Evolutionary conservation across 495 filamentous ascomycete genomes (phyloP), one percentile per base, ranked within the genome.

Genomic region (Trichoderma asperelloides): DNA sequence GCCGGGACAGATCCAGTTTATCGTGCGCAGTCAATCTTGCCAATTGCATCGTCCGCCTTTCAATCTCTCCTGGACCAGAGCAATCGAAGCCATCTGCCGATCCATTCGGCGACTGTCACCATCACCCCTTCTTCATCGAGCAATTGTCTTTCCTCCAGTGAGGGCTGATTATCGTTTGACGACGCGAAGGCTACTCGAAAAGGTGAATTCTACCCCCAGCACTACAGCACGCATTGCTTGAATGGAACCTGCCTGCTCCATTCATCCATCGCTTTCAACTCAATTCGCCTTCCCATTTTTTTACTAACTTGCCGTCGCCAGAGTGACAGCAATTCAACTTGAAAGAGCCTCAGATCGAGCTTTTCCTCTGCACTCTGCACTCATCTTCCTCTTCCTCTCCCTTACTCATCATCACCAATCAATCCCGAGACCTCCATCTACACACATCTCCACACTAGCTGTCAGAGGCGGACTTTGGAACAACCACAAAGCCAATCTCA

Each of bases 181-280:
- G 33, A 37, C 6, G 33, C 33, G 33, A 37, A 37, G 9, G 5
- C 33, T 37, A 7, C 33, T 8, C 6, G 33, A 37, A 37, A 37
- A 37, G 33, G 33, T 37, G 33, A 37, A 37, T 51, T 7, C 47
- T 60, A 13, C 6, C 27, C 27, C 23, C 23, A 15, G 1, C 55
- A 25, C 55, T 9, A 25, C 55, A 18, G 11, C 55, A 12, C 25
- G 55, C 55, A 13, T 30, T 37, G 9, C 16, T 60, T 60, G 55
- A 60, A 60, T 60, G 55, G 55, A 27, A 60, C 9, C 55, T 60
- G 55, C 55, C 55, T 60, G 9, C 30, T 60, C 55, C 27, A 60
- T 60, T 60, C 55, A 60, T 60, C 21, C 16, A 11, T 25, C 55
- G 27, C 55, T 6, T 13, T 28, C 55, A 30, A 30, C 33, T 60